These are phyloP conservation scores for Panicum miliaceum DNA, from an alignment of 176 grass and related monocot genomes.

Conservation along the genomic window DNA sequence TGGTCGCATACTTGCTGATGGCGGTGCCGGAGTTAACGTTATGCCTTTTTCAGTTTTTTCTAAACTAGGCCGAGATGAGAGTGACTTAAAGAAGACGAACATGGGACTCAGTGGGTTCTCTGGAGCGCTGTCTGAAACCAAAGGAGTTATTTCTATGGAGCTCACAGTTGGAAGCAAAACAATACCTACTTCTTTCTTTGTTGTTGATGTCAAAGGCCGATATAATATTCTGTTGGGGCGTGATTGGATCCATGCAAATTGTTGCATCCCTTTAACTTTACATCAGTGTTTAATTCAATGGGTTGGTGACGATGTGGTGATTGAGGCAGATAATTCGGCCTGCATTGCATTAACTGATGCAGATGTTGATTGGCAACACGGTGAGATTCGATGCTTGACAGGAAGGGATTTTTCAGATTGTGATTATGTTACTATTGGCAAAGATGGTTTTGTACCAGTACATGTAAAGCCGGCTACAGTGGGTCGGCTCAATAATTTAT, in stretches of 20 bases:
- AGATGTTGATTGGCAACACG: slow-evolving; percentile 7
- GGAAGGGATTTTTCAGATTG: slow-evolving; percentile 1
- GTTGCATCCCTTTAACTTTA: not conserved
- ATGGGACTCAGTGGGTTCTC: slow-evolving; percentile 1
- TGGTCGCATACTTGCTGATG: slow-evolving; percentile 20
- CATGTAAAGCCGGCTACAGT: not conserved
- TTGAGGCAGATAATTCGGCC: not conserved
- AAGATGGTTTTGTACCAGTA: not conserved
- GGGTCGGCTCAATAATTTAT: slow-evolving; percentile 20
- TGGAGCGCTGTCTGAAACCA: not conserved
- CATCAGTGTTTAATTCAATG: slow-evolving; percentile 15
- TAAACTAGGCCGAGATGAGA: not conserved
- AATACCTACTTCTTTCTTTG: not conserved
- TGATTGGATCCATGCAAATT: not conserved
- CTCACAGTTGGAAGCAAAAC: not conserved
- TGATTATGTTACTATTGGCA: not conserved
- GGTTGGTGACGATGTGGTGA: slow-evolving; percentile 1
- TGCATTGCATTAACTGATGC: not conserved
- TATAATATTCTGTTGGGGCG: not conserved
- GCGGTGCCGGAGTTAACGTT: not conserved
- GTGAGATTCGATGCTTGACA: not conserved
- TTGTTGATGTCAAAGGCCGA: slow-evolving; percentile 15
- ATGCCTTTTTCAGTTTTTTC: slow-evolving; percentile 3
- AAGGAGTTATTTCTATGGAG: not conserved
- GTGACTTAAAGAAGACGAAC: not conserved